Conservation (phyloP, 345 rosid species). For the Ailanthus altissimus region DNA sequence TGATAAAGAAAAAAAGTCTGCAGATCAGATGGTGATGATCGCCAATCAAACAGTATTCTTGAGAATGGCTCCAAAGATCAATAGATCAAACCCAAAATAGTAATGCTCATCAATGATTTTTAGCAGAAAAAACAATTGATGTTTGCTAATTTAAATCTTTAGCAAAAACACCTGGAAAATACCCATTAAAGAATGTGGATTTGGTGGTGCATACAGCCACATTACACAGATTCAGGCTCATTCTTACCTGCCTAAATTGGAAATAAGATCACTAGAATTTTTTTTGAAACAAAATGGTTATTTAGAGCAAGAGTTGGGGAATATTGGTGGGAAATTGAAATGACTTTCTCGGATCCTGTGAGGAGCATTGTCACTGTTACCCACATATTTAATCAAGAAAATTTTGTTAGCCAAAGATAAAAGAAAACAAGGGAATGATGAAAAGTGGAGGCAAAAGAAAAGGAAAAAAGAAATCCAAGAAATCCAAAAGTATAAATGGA, state of each 20-base stretch:
- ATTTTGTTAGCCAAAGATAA: constrained; percentile 39
- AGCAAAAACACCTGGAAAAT: not conserved
- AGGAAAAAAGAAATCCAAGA: constrained; percentile 40
- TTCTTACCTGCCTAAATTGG: constrained; percentile 6
- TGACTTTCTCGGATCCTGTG: constrained; percentile 79
- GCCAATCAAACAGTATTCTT: not conserved
- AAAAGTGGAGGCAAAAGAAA: constrained; percentile 43
- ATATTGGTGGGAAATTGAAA: constrained; percentile 40
- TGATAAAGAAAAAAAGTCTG: not conserved
- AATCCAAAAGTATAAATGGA: constrained; percentile 22
- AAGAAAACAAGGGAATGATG: constrained; percentile 57
- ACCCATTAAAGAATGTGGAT: not conserved
- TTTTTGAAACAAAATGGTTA: not conserved
- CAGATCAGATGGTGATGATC: not conserved
- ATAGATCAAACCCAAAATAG: not conserved
- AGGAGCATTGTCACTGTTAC: constrained; percentile 33
- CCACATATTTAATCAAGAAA: constrained; percentile 21
- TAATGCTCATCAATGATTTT: constrained; percentile 10
- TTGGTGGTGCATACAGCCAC: constrained; percentile 3
- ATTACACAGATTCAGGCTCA: too few species aligned
- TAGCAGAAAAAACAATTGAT: not conserved
- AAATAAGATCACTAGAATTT: too few species aligned
- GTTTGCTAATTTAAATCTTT: constrained; percentile 9
- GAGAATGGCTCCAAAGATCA: constrained; percentile 5
- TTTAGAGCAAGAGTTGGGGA: constrained; percentile 11